A percentile compares a stretch with the other conserved stretches of the same genome.
Conservation (phyloP, 345 rosid species). For the Boechera stricta region DNA sequence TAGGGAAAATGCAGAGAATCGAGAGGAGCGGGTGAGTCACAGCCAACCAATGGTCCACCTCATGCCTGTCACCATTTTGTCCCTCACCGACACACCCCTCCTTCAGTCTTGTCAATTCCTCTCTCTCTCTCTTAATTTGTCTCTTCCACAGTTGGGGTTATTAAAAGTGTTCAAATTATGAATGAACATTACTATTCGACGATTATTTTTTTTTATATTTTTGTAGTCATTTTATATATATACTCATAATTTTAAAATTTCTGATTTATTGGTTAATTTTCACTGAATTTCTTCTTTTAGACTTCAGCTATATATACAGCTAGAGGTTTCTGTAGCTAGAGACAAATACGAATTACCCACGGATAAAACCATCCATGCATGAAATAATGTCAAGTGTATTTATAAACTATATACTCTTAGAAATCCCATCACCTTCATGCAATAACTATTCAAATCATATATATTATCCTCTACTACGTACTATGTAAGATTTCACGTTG, state of each 20-base stretch:
- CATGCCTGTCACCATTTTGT: constrained; percentile 46
- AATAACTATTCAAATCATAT: neutral
- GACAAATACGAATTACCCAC: neutral
- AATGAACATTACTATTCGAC: neutral
- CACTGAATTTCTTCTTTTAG: neutral
- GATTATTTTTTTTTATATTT: too few species aligned
- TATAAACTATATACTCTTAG: constrained; percentile 3
- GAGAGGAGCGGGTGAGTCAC: constrained; percentile 34
- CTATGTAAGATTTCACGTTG: neutral
- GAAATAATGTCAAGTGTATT: neutral
- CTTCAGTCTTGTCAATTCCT: constrained; percentile 46
- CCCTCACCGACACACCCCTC: constrained; percentile 39
- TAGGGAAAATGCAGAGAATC: constrained; percentile 27
- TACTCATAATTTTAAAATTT: neutral
- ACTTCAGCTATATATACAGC: constrained; percentile 14
- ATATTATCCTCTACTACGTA: neutral
- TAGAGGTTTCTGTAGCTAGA: constrained; percentile 9
- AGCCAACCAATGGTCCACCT: constrained; percentile 45
- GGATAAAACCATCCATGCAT: constrained; percentile 1
- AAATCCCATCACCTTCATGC: neutral
- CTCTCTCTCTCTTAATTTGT: constrained; percentile 6
- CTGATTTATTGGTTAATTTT: neutral
- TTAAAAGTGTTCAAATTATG: constrained; percentile 4
- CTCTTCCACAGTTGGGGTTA: constrained; percentile 26
- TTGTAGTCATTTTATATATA: neutral